A percentile compares a stretch with the other conserved stretches of the same genome.
These are phyloP conservation scores for Bacterosira constricta DNA, from an alignment of 108 stramenopile species.

Conservation along the genomic window DNA sequence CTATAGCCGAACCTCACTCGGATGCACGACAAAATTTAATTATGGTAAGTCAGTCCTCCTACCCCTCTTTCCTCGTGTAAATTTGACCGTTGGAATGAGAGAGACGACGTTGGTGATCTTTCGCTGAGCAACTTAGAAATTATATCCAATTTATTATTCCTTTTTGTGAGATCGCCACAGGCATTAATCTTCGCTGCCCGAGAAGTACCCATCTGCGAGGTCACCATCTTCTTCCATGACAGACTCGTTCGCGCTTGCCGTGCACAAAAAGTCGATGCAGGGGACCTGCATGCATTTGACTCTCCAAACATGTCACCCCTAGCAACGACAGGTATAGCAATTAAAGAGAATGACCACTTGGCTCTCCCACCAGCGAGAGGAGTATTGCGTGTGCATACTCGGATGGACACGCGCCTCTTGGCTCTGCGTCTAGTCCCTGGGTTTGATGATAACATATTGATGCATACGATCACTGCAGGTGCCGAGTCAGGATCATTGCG, in stretches of 20 bases:
- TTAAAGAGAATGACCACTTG: constrained; percentile 79
- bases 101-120: too few species aligned
- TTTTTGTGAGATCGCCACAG: too few species aligned
- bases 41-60: too few species aligned
- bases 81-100: too few species aligned
- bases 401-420: constrained; percentile 89
- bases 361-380: constrained; percentile 76
- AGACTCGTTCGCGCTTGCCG: constrained; percentile 90
- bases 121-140: too few species aligned
- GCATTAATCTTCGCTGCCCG: constrained; percentile 90
- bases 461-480: constrained; percentile 55
- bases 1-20: constrained; percentile 89
- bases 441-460: constrained; percentile 88
- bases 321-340: constrained; percentile 87
- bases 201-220: constrained; percentile 81
- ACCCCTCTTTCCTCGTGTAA: too few species aligned
- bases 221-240: constrained; percentile 94
- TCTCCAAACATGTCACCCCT: constrained; percentile 93
- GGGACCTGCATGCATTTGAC: constrained; percentile 91
- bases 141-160: too few species aligned
- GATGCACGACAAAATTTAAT: constrained; percentile 97
- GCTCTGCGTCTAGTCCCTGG: constrained; percentile 91
- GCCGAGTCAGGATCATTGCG: constrained; percentile 48
- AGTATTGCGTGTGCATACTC: constrained; percentile 81
- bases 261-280: constrained; percentile 86